Conservation (phyloP, 2,329 filamentous ascomycete genomes). For the Cytospora schulzeri region DNA sequence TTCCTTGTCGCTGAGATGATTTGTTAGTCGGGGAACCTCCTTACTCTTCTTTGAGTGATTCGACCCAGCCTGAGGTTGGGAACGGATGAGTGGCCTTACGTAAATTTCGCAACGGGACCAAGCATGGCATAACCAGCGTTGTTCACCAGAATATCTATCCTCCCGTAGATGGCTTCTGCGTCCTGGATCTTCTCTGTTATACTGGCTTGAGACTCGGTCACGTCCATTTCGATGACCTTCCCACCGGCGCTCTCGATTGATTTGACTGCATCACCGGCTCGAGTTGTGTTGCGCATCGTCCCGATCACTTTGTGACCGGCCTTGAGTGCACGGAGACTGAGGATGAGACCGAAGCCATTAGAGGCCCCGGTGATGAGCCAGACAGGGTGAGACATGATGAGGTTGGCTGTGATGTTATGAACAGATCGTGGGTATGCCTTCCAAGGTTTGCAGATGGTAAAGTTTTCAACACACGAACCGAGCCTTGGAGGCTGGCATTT, state of each 20-base stretch:
- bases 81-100: background rate
- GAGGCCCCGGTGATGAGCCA: constrained; percentile 40
- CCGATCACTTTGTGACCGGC: constrained; percentile 38
- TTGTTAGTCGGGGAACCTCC: background rate
- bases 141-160: constrained; percentile 36
- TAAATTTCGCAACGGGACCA: constrained; percentile 11
- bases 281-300: constrained; percentile 35
- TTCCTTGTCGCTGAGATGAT: constrained; percentile 32
- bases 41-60: background rate
- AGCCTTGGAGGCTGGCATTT: background rate
- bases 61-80: too few relatives aligned
- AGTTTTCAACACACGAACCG: too few relatives aligned
- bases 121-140: constrained; percentile 33
- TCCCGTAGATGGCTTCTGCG: constrained; percentile 27
- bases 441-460: background rate
- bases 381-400: constrained; percentile 4
- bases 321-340: constrained; percentile 35
- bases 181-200: constrained; percentile 33
- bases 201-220: constrained; percentile 35
- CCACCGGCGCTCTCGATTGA: constrained; percentile 35
- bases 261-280: constrained; percentile 31
- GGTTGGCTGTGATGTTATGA: background rate
- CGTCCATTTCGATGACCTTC: constrained; percentile 36
- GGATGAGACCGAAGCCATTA: constrained; percentile 37
- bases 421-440: too few relatives aligned